Percentiles rank a stretch among this genome's conserved stretches.
These are phyloP conservation scores for Metschnikowia vanudenii DNA, from an alignment of 805 yeast species.

Conservation along the genomic window DNA sequence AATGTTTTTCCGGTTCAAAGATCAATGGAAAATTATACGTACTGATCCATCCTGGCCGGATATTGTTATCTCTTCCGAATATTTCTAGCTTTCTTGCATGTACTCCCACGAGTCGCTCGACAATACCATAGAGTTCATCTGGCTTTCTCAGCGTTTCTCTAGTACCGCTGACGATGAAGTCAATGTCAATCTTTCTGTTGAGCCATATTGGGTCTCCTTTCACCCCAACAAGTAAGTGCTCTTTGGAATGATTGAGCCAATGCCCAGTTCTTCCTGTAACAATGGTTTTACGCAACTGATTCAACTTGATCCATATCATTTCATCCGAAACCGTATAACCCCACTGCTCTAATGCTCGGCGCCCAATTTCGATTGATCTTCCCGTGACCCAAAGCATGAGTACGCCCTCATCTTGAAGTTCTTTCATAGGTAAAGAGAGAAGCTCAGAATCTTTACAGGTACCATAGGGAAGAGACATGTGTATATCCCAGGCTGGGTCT, in stretches of 20 bases:
- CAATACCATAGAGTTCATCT: slow-evolving; percentile 80
- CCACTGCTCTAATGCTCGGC: slow-evolving; percentile 74
- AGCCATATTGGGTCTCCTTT: slow-evolving; percentile 82
- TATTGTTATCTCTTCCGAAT: slow-evolving; percentile 84
- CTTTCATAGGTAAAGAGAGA: slow-evolving; percentile 58
- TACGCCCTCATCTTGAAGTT: slow-evolving; percentile 80
- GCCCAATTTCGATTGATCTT: slow-evolving; percentile 84
- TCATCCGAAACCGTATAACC: slow-evolving; percentile 81
- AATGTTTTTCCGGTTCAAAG: neutral
- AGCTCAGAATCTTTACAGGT: slow-evolving; percentile 78
- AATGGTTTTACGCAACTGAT: slow-evolving; percentile 82
- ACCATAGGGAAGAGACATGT: slow-evolving; percentile 79
- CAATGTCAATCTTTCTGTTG: slow-evolving; percentile 63
- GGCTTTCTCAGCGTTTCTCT: slow-evolving; percentile 91
- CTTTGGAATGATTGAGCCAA: slow-evolving; percentile 95
- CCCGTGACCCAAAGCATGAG: slow-evolving; percentile 94
- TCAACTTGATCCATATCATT: slow-evolving; percentile 86
- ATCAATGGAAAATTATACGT: slow-evolving; percentile 19
- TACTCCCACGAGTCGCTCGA: slow-evolving; percentile 79
- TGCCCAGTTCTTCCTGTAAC: slow-evolving; percentile 97
- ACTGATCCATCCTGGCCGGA: slow-evolving; percentile 86
- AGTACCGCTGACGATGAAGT: slow-evolving; percentile 75
- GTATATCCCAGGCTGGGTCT: slow-evolving; percentile 97
- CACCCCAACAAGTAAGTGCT: slow-evolving; percentile 80
- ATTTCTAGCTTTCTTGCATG: slow-evolving; percentile 80